Conservation (phyloP, 306 rosid genomes). For the Trifolium dubium region DNA sequence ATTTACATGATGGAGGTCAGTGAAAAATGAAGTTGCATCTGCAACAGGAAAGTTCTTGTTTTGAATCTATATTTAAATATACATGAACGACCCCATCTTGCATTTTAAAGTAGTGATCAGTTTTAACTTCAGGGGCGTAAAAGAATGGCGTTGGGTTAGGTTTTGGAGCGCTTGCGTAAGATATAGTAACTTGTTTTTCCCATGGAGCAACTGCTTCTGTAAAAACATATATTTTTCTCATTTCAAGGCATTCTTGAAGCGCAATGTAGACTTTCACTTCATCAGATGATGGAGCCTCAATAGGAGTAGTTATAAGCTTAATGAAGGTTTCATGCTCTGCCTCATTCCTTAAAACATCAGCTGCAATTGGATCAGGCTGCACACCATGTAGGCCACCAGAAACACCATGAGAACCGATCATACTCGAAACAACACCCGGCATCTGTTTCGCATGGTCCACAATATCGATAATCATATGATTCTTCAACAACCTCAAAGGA, state of each 20-base stretch:
- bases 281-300: constrained; percentile 83
- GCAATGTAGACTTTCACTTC: constrained; percentile 73
- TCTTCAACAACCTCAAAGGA: constrained; percentile 80
- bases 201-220: constrained; percentile 88
- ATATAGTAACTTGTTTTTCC: constrained; percentile 80
- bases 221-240: constrained; percentile 82
- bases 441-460: constrained; percentile 19
- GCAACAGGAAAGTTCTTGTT: constrained; percentile 94
- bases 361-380: constrained; percentile 87
- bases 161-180: constrained; percentile 91
- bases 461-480: constrained; percentile 70
- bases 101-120: constrained; percentile 93
- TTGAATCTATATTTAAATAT: constrained; percentile 68
- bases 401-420: constrained; percentile 2
- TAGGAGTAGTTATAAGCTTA: constrained; percentile 69
- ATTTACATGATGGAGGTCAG: constrained; percentile 94
- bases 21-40: constrained; percentile 96
- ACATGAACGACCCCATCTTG: constrained; percentile 92
- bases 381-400: constrained; percentile 85
- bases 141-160: constrained; percentile 84
- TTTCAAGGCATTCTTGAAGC: constrained; percentile 92
- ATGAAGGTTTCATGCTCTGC: constrained; percentile 90
- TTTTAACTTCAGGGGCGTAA: constrained; percentile 72
- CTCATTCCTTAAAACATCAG: constrained; percentile 91
- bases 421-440: too few relatives aligned